A percentile compares a stretch with the other conserved stretches of the same genome.
Conservation (phyloP, 352 stramenopile species). For the Pythium apleroticum region DNA sequence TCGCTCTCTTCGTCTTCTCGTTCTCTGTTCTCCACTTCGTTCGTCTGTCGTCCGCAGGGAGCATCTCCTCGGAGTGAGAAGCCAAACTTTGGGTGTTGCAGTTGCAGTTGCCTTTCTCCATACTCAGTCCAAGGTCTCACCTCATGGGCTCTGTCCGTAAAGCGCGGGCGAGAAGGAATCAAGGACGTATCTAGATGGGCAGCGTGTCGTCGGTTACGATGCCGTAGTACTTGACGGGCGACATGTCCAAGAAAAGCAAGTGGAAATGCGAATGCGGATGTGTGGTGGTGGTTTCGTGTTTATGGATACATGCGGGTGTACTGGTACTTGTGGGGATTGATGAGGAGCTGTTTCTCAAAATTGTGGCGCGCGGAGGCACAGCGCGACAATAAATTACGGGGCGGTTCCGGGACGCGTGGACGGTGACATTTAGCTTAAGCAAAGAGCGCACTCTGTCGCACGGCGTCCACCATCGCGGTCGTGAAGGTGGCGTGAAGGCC, state of each 20-base stretch:
- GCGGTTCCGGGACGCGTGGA: neutral
- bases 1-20: neutral
- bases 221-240: neutral
- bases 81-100: constrained; percentile 7
- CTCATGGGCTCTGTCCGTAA: neutral
- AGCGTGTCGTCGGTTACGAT: no score
- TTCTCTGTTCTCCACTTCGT: neutral
- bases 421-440: constrained; percentile 32
- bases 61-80: neutral
- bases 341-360: constrained; percentile 21
- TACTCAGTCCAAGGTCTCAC: constrained; percentile 21
- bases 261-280: neutral
- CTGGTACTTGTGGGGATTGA: constrained; percentile 9
- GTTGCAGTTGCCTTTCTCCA: constrained; percentile 24
- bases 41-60: no score
- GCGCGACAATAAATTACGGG: constrained; percentile 8
- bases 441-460: constrained; percentile 64
- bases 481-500: constrained; percentile 42
- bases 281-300: constrained; percentile 8
- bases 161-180: neutral
- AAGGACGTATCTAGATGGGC: neutral
- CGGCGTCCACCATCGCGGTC: constrained; percentile 48
- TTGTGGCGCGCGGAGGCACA: constrained; percentile 3
- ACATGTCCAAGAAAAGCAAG: neutral
- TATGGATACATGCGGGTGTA: constrained; percentile 27